Conservation (phyloP, 495 filamentous ascomycete species). For the Rusavskia elegans region DNA sequence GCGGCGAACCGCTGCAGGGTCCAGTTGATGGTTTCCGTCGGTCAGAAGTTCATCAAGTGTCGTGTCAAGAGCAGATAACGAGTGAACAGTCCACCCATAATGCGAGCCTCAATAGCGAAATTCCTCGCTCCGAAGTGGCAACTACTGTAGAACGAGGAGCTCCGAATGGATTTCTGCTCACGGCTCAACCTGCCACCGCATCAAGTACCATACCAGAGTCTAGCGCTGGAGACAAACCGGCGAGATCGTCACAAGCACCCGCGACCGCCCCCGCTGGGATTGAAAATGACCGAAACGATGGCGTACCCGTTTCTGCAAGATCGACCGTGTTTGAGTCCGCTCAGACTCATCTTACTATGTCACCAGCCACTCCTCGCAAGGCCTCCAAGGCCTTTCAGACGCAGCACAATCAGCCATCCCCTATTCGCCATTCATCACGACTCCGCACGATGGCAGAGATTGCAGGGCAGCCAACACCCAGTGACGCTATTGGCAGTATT, state of each 20-base stretch:
- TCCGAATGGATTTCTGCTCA: neutral
- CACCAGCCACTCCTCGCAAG: neutral
- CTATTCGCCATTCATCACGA: conserved; percentile 27
- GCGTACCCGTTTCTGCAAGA: neutral
- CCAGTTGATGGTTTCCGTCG: too few relatives aligned
- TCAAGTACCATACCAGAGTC: conserved; percentile 1
- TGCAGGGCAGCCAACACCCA: conserved; percentile 27
- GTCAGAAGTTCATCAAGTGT: neutral
- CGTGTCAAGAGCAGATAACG: neutral
- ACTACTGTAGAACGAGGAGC: neutral
- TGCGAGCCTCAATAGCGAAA: neutral
- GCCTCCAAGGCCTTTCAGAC: conserved; percentile 5
- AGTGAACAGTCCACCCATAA: neutral
- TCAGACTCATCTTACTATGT: conserved; percentile 2
- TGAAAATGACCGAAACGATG: neutral
- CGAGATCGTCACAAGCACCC: neutral
- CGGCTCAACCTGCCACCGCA: neutral
- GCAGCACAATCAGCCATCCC: neutral
- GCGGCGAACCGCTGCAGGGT: too few relatives aligned
- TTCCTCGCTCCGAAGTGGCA: neutral
- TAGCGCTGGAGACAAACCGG: neutral
- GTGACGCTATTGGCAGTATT: conserved; percentile 18
- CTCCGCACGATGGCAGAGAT: conserved; percentile 31
- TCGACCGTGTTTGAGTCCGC: conserved; percentile 16
- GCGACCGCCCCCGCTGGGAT: neutral